A percentile compares a stretch with the other conserved stretches of the same genome.
These are phyloP conservation scores for Nemania sp. DNA, from an alignment of 2,329 filamentous ascomycete genomes.

Conservation along the genomic window DNA sequence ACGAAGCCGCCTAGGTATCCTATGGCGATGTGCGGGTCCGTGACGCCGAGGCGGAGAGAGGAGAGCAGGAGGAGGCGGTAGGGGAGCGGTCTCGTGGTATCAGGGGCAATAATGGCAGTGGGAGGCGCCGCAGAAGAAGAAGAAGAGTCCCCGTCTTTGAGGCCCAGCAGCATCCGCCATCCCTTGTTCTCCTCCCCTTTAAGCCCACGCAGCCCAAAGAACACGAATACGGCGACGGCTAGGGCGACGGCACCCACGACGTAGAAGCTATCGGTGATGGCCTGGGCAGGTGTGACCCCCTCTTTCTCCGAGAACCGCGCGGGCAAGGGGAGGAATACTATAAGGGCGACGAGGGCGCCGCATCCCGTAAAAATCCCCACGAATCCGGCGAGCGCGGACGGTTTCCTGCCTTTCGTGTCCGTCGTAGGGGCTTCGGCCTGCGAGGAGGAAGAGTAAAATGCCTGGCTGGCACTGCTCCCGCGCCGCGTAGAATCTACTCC, in stretches of 20 bases:
- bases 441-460: slow-evolving; percentile 14
- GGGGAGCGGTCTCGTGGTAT: slow-evolving; percentile 47
- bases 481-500: slow-evolving; percentile 13
- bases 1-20: slow-evolving; percentile 95
- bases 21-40: slow-evolving; percentile 76
- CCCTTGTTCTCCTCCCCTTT: slow-evolving; percentile 79
- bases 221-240: slow-evolving; percentile 73
- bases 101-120: not conserved
- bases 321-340: slow-evolving; percentile 84
- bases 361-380: slow-evolving; percentile 93
- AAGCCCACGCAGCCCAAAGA: slow-evolving; percentile 72
- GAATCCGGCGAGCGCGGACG: slow-evolving; percentile 75
- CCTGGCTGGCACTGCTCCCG: slow-evolving; percentile 31
- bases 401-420: slow-evolving; percentile 44
- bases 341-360: slow-evolving; percentile 83
- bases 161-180: slow-evolving; percentile 62
- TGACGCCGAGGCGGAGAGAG: slow-evolving; percentile 71
- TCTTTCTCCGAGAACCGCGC: slow-evolving; percentile 73
- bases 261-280: slow-evolving; percentile 86
- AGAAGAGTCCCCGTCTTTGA: slow-evolving; percentile 21
- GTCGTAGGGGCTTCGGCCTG: slow-evolving; percentile 17
- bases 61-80: slow-evolving; percentile 65
- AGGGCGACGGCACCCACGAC: slow-evolving; percentile 77
- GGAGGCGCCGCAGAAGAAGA: not conserved
- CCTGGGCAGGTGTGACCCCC: slow-evolving; percentile 72